Percentiles rank a stretch among this genome's conserved stretches.
These are phyloP conservation scores for Aspergillus glaucus DNA, from an alignment of 2,329 filamentous ascomycete species.

Conservation along the genomic window DNA sequence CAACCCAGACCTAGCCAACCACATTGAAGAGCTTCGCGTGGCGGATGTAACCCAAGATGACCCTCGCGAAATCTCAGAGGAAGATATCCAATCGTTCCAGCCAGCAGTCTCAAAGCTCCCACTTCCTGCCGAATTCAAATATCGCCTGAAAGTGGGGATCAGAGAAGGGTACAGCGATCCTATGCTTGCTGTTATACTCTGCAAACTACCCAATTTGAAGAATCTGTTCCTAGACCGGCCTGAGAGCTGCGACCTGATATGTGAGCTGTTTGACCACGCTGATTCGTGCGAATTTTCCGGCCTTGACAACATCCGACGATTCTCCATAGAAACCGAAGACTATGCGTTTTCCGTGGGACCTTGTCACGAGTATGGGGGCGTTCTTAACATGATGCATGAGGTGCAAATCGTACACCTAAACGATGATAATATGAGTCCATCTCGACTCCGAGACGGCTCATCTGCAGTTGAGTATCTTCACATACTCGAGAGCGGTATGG, in stretches of 20 bases:
- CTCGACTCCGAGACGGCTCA: neutral
- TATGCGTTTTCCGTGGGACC: neutral
- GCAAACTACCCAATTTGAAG: too few species aligned
- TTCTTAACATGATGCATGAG: neutral
- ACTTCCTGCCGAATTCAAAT: neutral
- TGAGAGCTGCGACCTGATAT: too few species aligned
- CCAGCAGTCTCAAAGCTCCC: neutral
- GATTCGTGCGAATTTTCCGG: neutral
- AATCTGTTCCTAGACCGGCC: too few species aligned
- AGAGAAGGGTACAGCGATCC: too few species aligned
- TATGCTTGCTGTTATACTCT: too few species aligned
- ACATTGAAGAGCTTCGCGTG: neutral
- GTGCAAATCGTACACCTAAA: neutral
- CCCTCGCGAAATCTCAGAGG: neutral
- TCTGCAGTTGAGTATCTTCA: neutral
- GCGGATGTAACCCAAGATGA: neutral
- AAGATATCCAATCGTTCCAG: neutral
- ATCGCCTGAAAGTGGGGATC: too few species aligned
- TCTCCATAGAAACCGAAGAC: neutral
- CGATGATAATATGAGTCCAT: neutral
- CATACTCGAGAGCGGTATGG: neutral
- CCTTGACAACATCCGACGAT: neutral
- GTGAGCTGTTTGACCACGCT: too few species aligned
- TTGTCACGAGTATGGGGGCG: neutral
- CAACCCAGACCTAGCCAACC: neutral